Evolutionary conservation across 2,329 filamentous ascomycete genomes (phyloP).

Genomic region (Alternaria dauci): DNA sequence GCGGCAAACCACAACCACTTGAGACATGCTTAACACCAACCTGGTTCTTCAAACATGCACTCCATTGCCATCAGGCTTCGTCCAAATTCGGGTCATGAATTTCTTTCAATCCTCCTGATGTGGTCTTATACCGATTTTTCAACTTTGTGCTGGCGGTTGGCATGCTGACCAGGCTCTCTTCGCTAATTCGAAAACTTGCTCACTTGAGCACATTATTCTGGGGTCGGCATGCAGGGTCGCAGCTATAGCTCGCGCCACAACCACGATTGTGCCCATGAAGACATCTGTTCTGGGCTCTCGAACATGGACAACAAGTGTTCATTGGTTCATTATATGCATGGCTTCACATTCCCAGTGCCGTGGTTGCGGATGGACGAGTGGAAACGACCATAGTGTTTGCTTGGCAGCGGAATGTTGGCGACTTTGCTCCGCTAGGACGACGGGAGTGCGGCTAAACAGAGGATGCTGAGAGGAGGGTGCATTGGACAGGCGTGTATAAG

Average conservation of each 20-base stretch:
- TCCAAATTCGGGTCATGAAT: fast-evolving
- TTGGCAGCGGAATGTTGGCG: constrained; percentile 7
- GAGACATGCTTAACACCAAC: neutral
- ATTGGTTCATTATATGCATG: constrained; percentile 4
- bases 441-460: neutral
- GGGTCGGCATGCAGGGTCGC: constrained; percentile 25
- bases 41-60: neutral
- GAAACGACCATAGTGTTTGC: constrained; percentile 8
- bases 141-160: neutral
- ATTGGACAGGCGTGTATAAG: constrained; percentile 14
- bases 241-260: constrained; percentile 41
- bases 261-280: neutral
- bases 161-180: neutral
- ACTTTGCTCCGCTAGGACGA: neutral
- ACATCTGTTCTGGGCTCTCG: neutral
- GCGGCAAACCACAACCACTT: neutral
- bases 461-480: neutral
- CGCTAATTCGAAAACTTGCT: constrained; percentile 38
- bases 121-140: neutral
- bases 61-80: neutral
- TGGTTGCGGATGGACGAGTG: constrained; percentile 7
- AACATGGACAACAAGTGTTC: neutral
- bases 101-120: neutral
- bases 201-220: constrained; percentile 37
- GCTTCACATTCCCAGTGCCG: constrained; percentile 7